These are phyloP conservation scores for Elasticomyces elasticus DNA, from an alignment of 495 filamentous ascomycete species.

Conservation along the genomic window DNA sequence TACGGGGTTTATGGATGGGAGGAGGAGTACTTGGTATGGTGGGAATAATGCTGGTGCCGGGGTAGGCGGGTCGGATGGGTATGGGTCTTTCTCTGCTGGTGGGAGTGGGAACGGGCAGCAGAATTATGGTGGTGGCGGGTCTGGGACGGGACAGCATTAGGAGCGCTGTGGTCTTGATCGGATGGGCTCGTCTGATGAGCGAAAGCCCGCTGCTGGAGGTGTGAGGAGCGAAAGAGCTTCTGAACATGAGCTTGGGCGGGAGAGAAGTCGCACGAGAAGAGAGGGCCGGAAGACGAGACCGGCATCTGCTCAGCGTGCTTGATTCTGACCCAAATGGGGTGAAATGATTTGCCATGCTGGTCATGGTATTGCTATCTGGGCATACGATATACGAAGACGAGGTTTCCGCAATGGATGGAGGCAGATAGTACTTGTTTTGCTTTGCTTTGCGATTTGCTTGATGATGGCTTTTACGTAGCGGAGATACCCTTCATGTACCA, in stretches of 20 bases:
- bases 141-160: constrained; percentile 3
- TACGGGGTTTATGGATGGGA: background rate
- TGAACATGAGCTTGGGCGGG: background rate
- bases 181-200: too few relatives aligned
- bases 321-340: too few relatives aligned
- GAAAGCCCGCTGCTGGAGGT: too few relatives aligned
- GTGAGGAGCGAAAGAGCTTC: background rate
- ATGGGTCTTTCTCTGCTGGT: background rate
- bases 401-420: background rate
- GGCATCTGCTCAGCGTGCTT: background rate
- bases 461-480: background rate
- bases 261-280: background rate
- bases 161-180: background rate
- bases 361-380: background rate
- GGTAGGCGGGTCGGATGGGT: constrained; percentile 6
- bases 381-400: background rate
- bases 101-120: background rate
- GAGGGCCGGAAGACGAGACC: background rate
- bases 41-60: background rate
- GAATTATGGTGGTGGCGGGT: background rate
- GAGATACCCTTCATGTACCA: background rate
- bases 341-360: background rate
- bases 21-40: constrained; percentile 10
- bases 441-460: background rate
- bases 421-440: background rate